phyloP scores from a whole-genome alignment of 305 asterid genomes.

The Stenogyne calaminthoides region DNA sequence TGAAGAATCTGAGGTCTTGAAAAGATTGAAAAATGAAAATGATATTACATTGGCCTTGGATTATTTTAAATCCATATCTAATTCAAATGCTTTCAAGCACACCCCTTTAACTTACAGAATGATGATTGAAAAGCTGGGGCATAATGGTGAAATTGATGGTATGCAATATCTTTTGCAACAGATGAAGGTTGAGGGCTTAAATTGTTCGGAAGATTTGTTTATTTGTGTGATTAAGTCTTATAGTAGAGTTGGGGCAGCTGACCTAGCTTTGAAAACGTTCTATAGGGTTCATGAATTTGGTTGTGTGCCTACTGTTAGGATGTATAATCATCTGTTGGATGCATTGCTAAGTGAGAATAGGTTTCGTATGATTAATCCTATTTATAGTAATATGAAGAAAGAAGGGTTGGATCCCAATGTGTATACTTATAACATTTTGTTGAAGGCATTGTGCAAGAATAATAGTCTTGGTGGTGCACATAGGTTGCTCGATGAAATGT shows the following conservation, averaged over 20 bases:
- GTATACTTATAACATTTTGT: constrained; percentile 76
- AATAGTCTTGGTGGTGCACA: constrained; percentile 64
- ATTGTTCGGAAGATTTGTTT: constrained; percentile 69
- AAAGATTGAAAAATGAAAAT: constrained; percentile 50
- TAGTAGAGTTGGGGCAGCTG: constrained; percentile 49
- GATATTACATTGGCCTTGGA: constrained; percentile 57
- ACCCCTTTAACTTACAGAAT: constrained; percentile 68
- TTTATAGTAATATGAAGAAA: constrained; percentile 78
- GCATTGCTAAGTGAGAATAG: constrained; percentile 78
- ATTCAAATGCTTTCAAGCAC: constrained; percentile 70
- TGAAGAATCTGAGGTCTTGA: constrained; percentile 65
- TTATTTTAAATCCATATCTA: constrained; percentile 60
- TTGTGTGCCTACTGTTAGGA: constrained; percentile 73
- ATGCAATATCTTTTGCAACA: constrained; percentile 87
- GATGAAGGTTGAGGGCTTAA: constrained; percentile 73
- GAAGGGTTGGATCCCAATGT: constrained; percentile 88
- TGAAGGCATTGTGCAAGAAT: constrained; percentile 89
- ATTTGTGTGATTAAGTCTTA: constrained; percentile 65
- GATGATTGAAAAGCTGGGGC: constrained; percentile 70
- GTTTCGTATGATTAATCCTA: constrained; percentile 74
- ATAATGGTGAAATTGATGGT: constrained; percentile 57
- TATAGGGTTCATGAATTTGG: constrained; percentile 80
- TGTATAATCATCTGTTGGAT: constrained; percentile 81
- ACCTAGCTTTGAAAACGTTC: constrained; percentile 75
- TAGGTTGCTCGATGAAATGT: constrained; percentile 80